Conservation (phyloP, 257 asterid genomes). For the Nicotiana noctiflora region DNA sequence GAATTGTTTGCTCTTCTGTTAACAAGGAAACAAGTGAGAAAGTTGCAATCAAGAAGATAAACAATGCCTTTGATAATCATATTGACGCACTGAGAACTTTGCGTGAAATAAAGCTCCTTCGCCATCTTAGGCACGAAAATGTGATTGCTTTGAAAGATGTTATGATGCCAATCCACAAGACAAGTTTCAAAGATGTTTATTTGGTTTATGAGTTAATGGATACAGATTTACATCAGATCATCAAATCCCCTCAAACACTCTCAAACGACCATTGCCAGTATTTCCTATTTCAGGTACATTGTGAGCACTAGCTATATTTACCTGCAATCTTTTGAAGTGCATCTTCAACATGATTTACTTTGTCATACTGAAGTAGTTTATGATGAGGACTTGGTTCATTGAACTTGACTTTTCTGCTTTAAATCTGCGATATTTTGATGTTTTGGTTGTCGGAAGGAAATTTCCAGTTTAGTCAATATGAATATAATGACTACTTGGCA, state of each 20-base stretch:
- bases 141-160: constrained; percentile 59
- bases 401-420: too few species aligned
- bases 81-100: constrained; percentile 55
- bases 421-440: too few species aligned
- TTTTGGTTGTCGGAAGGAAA: too few species aligned
- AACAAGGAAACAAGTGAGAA: constrained; percentile 52
- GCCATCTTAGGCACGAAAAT: constrained; percentile 59
- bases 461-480: too few species aligned
- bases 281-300: constrained; percentile 54
- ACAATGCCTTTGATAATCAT: constrained; percentile 57
- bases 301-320: background rate
- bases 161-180: constrained; percentile 51
- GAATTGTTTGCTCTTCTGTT: constrained; percentile 60
- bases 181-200: constrained; percentile 55
- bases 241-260: constrained; percentile 52
- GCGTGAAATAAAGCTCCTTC: constrained; percentile 59
- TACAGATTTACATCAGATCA: constrained; percentile 58
- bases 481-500: too few species aligned
- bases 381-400: too few species aligned
- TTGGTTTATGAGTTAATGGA: constrained; percentile 68
- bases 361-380: too few species aligned
- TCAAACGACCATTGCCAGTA: constrained; percentile 62
- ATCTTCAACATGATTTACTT: too few species aligned
- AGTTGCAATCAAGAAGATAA: constrained; percentile 62
- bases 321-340: too few species aligned